These are phyloP conservation scores for Eimeria sp. DNA, from an alignment of 169 alveolate species.

Conservation along the genomic window DNA sequence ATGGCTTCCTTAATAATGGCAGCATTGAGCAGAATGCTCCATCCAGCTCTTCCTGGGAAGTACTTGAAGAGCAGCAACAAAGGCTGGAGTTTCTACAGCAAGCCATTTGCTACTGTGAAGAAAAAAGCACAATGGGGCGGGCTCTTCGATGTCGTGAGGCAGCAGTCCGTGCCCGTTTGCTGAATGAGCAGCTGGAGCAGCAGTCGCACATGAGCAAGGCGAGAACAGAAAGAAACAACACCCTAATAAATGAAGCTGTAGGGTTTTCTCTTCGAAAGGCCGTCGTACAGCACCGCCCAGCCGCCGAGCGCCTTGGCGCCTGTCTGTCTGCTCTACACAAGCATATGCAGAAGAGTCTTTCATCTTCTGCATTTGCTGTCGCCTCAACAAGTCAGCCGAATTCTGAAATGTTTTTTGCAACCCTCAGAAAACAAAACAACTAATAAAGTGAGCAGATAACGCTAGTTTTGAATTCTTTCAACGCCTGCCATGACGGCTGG, in stretches of 20 bases:
- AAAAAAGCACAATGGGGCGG: conserved; percentile 48
- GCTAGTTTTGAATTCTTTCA: not conserved
- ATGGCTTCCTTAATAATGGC: not conserved
- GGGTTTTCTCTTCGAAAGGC: conserved; percentile 10
- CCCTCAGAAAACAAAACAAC: not conserved
- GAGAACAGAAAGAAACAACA: conserved; percentile 32
- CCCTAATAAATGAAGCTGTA: conserved; percentile 44
- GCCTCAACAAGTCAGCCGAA: conserved; percentile 67
- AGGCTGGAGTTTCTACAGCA: conserved; percentile 42
- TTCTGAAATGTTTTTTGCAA: conserved; percentile 5
- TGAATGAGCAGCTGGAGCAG: conserved; percentile 41
- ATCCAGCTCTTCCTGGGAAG: conserved; percentile 15
- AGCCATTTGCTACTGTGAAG: conserved; percentile 56
- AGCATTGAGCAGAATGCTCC: not conserved
- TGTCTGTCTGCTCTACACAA: conserved; percentile 50
- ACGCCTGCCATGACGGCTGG: not conserved
- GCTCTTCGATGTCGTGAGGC: conserved; percentile 70
- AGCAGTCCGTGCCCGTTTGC: conserved; percentile 50
- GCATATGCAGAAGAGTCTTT: conserved; percentile 43
- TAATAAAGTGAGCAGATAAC: not conserved
- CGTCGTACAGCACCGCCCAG: conserved; percentile 2
- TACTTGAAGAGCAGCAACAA: conserved; percentile 39
- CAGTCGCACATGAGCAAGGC: not conserved
- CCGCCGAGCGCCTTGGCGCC: conserved; percentile 24
- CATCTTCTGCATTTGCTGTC: conserved; percentile 37